Evolutionary conservation across 2,329 filamentous ascomycete species (phyloP).

Genomic region (Nothomitra cinnamomea): DNA sequence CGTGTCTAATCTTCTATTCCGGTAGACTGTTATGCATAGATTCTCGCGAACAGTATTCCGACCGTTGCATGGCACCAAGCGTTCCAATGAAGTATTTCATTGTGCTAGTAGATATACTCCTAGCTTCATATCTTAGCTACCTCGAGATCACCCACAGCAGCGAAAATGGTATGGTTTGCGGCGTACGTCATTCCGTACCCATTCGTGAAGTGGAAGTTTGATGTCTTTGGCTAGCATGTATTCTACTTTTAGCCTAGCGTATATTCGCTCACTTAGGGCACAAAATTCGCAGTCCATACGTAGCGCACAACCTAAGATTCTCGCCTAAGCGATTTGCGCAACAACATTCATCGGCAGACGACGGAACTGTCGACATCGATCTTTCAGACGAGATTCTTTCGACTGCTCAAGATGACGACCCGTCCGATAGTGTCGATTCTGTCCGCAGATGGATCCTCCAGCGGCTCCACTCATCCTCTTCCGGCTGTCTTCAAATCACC

Average conservation of each 20-base stretch:
- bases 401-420: slow-evolving; percentile 58
- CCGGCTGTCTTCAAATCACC: slow-evolving; percentile 94
- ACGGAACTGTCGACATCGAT: background rate
- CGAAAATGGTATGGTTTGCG: no score
- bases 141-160: no score
- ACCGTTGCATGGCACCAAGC: no score
- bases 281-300: background rate
- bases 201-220: no score
- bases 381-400: background rate
- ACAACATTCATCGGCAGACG: background rate
- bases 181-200: no score
- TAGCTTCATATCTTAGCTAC: no score
- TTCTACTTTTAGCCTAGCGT: background rate
- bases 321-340: background rate
- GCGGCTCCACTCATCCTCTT: slow-evolving; percentile 76
- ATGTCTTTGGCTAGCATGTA: no score
- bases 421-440: slow-evolving; percentile 96
- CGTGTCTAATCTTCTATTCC: no score
- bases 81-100: no score
- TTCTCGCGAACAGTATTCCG: no score
- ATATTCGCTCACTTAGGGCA: background rate
- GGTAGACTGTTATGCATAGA: no score
- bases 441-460: slow-evolving; percentile 86
- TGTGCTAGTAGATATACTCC: no score
- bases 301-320: background rate